Evolutionary conservation across 192 early-diverging fungal species (phyloP), one percentile per base, ranked within the genome.

Genomic region (Coemansia sp.): DNA sequence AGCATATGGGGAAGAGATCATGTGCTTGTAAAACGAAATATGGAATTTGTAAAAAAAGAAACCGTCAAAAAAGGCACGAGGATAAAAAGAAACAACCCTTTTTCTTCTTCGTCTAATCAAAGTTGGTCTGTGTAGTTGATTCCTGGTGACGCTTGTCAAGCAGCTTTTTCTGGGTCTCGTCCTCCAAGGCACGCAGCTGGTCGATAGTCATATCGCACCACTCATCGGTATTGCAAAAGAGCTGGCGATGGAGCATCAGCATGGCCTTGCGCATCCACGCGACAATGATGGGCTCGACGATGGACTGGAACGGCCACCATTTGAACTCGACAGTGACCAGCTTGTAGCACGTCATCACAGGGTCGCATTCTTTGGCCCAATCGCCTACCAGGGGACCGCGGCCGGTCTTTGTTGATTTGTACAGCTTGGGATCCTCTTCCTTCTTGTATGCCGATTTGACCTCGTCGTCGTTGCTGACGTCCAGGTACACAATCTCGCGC

Each of bases 321-420:
- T 85, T 88, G 73, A 93, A 93, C 67, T 93, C 92, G 18, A 88
- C 89, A 12, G 87, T 90, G 5, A 92, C 87, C 36, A 93, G 69
- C 69, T 93, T 93, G 76, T 93, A 93, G 76, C 92, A 93, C 4
- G 90, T 92, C 92, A 93, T 93, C 15, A 88, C 85, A 16, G 92
- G 92, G 23, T 88, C 86, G 53, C 84, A 88, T 2, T 76, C 87
- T 64, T 88, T 71, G 57, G 68, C 80, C 91, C 91, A 92, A 15
- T 69, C 72, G 33, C 68, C 79, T 9, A 62, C 77, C 39, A 92
- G 70, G 48, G 90, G 91, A 21, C 91, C 91, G 67, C 91, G 88
- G 5, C 85, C 84, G 0, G 91, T 87, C 81, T 90, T 90, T 30
- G 82, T 58, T 8, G 91, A 90, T 48, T 85, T 81, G 72, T 69